Base-by-base conservation (phyloP, 2,329 filamentous ascomycete species). In the Cladophialophora bantiana region DNA sequence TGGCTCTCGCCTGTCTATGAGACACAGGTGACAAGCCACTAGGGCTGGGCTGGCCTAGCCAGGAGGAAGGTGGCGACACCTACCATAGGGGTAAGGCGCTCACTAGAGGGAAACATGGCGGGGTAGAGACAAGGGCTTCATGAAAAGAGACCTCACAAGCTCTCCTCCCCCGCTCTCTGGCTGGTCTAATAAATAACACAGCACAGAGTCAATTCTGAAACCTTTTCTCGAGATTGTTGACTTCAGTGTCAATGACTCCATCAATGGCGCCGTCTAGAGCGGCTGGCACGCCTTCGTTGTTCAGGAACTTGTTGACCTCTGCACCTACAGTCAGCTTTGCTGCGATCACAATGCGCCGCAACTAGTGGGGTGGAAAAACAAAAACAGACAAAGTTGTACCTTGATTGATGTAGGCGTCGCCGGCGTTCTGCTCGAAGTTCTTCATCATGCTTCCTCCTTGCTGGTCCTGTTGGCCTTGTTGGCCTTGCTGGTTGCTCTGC, bases 391-490 rank as follows among this genome's bases (percentile, higher is more conserved):
- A 13, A 20, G 10, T 40, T 36, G 4, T 62, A 62, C 59, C 59
- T 55, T 62, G 59, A 10, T 62, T 62, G 36, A 62, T 26, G n/a
- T 56, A 62, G 4, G 59, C 20, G n/a, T 62, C 36, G n/a, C 50
- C 59, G 9, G 59, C 34, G 32, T 62, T 62, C 50, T 62, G 59
- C 59, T 62, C 59, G n/a, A 55, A 32, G 50, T 40, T 56, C 59
- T 55, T 53, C 50, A 55, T 40, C 59, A 34, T 35, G 35, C 50
- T 48, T 13, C 48, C 42, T 34, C n/a, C 48, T 42, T 54, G 45
- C 48, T 36, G 42, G 13, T n/a, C 34, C 26, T 59, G 57, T 50
- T 60, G 58, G 42, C 42, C 5, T 48, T 60, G 58, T 18, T 52
- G 40, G 12, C n/a, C 10, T 13, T 50, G 40, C 20, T 50, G 42